Conservation (phyloP, 2,329 filamentous ascomycete species). For the Xylariaceae sp. region DNA sequence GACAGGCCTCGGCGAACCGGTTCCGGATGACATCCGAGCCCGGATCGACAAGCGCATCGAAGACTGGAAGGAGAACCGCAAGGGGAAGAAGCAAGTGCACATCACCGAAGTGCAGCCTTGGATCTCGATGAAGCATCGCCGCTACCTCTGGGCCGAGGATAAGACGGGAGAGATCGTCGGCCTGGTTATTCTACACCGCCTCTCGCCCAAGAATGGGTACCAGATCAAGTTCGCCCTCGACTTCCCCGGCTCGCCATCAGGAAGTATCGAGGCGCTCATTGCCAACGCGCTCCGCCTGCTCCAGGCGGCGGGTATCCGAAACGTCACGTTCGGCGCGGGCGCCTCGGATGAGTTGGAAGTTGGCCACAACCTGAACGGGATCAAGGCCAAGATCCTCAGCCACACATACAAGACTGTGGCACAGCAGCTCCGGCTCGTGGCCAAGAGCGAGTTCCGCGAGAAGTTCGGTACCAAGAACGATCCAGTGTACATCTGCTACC, state of each 20-base stretch:
- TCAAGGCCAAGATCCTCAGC: slow-evolving; percentile 74
- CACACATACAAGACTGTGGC: slow-evolving; percentile 67
- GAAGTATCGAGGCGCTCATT: slow-evolving; percentile 79
- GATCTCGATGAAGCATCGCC: slow-evolving; percentile 75
- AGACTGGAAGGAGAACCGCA: slow-evolving; percentile 75
- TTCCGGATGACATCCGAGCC: slow-evolving; percentile 60
- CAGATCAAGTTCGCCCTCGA: slow-evolving; percentile 96
- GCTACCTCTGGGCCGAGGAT: slow-evolving; percentile 77
- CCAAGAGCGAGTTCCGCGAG: slow-evolving; percentile 81
- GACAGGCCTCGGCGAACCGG: slow-evolving; percentile 57
- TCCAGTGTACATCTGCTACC: slow-evolving; percentile 84
- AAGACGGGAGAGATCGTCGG: slow-evolving; percentile 66
- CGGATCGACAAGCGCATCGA: slow-evolving; percentile 68
- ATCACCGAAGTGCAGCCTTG: slow-evolving; percentile 85
- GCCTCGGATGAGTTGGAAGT: slow-evolving; percentile 69
- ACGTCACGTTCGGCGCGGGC: slow-evolving; percentile 82
- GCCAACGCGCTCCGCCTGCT: slow-evolving; percentile 47
- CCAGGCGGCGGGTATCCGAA: slow-evolving; percentile 52
- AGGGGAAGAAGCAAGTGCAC: slow-evolving; percentile 78
- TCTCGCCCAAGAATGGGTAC: slow-evolving; percentile 77
- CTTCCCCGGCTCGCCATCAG: slow-evolving; percentile 80
- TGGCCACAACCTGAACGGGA: slow-evolving; percentile 74
- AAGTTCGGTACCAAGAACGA: slow-evolving; percentile 85
- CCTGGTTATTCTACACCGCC: slow-evolving; percentile 76
- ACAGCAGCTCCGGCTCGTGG: slow-evolving; percentile 42